Conservation (phyloP, 2,329 filamentous ascomycete genomes). For the Xenoacremonium recifei region DNA sequence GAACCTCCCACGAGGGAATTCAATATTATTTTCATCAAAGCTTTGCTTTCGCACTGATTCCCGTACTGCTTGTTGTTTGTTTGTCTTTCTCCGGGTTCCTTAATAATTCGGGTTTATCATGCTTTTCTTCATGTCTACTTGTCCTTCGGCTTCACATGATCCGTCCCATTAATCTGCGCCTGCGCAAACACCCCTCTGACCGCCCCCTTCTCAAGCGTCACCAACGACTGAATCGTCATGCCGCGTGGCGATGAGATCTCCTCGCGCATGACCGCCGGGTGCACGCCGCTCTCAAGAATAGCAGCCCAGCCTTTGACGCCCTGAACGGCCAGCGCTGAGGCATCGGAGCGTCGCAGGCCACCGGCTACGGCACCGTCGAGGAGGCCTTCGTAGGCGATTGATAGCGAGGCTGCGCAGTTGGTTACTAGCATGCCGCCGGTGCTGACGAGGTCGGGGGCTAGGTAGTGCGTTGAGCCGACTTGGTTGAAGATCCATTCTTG, state of each 20-base stretch:
- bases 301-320: conserved; percentile 1
- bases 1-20: no score
- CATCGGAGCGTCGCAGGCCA: conserved; percentile 1
- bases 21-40: no score
- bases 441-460: neutral
- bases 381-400: conserved; percentile 4
- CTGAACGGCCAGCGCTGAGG: conserved; percentile 4
- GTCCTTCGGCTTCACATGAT: conserved; percentile 4
- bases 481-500: conserved; percentile 5
- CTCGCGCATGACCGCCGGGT: conserved; percentile 6
- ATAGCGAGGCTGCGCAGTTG: conserved; percentile 1
- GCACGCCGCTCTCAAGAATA: conserved; percentile 1
- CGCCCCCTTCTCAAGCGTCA: conserved; percentile 2
- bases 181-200: conserved; percentile 2
- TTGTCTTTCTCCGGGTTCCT: neutral
- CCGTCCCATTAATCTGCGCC: conserved; percentile 1
- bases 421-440: conserved; percentile 2
- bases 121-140: neutral
- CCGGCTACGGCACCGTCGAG: conserved; percentile 3
- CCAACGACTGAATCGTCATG: conserved; percentile 6
- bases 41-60: no score
- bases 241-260: conserved; percentile 5
- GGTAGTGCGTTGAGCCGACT: conserved; percentile 1
- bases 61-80: no score
- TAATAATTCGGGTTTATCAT: neutral